Conservation (phyloP, 164 flowering plant genomes). For the Vitis amurensis region DNA sequence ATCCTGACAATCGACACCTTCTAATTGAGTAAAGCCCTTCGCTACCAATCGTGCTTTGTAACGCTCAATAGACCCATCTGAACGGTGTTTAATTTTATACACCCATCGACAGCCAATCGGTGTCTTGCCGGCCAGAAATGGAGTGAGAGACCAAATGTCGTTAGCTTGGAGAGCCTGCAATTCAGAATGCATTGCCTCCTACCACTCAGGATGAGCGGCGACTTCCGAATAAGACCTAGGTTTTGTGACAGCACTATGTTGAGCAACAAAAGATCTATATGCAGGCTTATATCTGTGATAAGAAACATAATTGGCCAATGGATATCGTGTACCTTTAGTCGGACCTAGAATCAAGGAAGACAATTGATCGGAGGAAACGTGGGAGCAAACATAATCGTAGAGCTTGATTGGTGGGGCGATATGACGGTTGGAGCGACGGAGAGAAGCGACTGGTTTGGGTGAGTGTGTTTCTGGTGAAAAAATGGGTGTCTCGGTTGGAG, state of each 20-base stretch:
- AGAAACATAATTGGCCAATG: neutral
- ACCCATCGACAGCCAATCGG: too few relatives aligned
- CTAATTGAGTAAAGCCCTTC: neutral
- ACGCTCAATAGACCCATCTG: neutral
- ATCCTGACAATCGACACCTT: neutral
- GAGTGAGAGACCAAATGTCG: neutral
- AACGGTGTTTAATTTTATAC: neutral
- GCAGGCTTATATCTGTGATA: conserved; percentile 2
- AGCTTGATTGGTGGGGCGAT: neutral
- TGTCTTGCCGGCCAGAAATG: too few relatives aligned
- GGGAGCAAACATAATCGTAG: neutral
- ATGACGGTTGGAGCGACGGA: neutral
- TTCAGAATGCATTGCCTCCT: neutral
- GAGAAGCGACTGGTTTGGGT: too few relatives aligned
- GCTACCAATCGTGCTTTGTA: neutral
- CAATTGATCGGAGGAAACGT: neutral
- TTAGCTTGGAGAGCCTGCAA: neutral
- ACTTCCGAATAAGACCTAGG: neutral
- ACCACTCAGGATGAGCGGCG: neutral
- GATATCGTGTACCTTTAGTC: conserved; percentile 5
- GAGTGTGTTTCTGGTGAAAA: too few relatives aligned
- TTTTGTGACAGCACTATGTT: neutral
- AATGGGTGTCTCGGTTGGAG: too few relatives aligned
- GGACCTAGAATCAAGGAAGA: neutral
- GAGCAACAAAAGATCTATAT: neutral